phyloP scores from a whole-genome alignment of 2,329 filamentous ascomycete species.

The Didymellaceae sp. region DNA sequence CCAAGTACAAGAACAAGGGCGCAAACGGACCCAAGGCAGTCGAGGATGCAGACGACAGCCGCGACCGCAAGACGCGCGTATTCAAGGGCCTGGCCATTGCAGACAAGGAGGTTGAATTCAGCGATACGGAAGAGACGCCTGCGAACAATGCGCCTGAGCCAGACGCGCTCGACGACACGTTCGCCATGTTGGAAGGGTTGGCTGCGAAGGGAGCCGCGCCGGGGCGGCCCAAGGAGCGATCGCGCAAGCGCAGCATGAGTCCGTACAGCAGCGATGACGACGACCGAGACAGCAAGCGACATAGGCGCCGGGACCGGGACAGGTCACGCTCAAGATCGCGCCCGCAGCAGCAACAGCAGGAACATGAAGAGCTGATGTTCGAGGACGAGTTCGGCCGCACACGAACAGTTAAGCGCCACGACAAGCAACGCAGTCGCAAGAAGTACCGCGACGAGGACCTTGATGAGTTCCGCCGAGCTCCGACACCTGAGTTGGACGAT shows the following conservation, averaged over 20 bases:
- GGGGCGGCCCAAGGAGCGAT: conserved; percentile 53
- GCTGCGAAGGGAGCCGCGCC: conserved; percentile 57
- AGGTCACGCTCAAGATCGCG: conserved; percentile 62
- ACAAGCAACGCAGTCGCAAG: conserved; percentile 50
- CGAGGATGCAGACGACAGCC: conserved; percentile 58
- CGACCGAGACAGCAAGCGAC: conserved; percentile 51
- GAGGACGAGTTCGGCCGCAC: conserved; percentile 66
- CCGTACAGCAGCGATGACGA: conserved; percentile 56
- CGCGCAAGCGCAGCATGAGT: conserved; percentile 66
- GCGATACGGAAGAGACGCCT: conserved; percentile 57
- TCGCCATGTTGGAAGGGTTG: conserved; percentile 87
- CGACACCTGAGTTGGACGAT: conserved; percentile 79
- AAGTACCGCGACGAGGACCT: conserved; percentile 53
- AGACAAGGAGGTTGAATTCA: conserved; percentile 68
- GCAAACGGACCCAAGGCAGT: conserved; percentile 44
- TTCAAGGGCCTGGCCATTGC: conserved; percentile 90
- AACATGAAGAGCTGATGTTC: conserved; percentile 60
- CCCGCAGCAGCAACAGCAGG: conserved; percentile 47
- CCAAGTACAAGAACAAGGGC: conserved; percentile 73
- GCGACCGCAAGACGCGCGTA: conserved; percentile 80
- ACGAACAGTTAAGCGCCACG: conserved; percentile 49
- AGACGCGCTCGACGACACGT: conserved; percentile 87
- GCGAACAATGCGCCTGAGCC: conserved; percentile 51
- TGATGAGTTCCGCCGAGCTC: conserved; percentile 69
- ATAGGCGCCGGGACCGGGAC: conserved; percentile 54